Evolutionary conservation across 768 basidiomycete species (phyloP).

Genomic region (Strobilomyces echinocephalus): DNA sequence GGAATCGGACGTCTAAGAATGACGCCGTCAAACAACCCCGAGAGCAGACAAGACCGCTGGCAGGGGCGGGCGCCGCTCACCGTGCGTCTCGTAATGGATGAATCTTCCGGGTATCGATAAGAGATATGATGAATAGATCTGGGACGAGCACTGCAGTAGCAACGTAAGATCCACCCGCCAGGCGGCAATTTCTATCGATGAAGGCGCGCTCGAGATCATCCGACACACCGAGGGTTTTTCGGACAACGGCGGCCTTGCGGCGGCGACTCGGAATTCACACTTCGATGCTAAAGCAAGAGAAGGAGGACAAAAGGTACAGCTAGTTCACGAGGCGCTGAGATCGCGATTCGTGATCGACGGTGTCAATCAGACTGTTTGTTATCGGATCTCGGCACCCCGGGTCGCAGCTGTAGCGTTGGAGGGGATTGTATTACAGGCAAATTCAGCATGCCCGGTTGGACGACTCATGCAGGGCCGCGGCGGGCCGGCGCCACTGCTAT

Average conservation of each 20-base stretch:
- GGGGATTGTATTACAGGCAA: too few species aligned
- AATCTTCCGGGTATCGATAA: conserved; percentile 33
- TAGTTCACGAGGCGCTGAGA: neutral
- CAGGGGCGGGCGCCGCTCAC: conserved; percentile 28
- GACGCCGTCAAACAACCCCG: neutral
- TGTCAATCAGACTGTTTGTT: conserved; percentile 1
- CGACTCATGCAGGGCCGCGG: too few species aligned
- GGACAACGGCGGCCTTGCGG: neutral
- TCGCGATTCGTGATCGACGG: conserved; percentile 2
- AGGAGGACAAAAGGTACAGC: neutral
- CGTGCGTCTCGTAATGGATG: conserved; percentile 51
- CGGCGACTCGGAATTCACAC: too few species aligned
- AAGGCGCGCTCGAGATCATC: neutral
- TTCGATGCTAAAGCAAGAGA: too few species aligned
- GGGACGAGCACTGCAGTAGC: neutral
- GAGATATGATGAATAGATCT: neutral
- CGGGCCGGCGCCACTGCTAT: neutral
- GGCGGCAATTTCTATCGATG: too few species aligned
- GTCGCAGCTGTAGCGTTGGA: too few species aligned
- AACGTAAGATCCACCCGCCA: too few species aligned
- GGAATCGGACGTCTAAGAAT: conserved; percentile 75
- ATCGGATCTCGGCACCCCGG: neutral
- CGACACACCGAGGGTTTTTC: neutral
- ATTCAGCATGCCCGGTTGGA: too few species aligned
- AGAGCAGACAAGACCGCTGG: neutral